A percentile compares a stretch with the other conserved stretches of the same genome.
Evolutionary conservation across 257 asterid species (phyloP).

Genomic region (Leonotis leonurus): DNA sequence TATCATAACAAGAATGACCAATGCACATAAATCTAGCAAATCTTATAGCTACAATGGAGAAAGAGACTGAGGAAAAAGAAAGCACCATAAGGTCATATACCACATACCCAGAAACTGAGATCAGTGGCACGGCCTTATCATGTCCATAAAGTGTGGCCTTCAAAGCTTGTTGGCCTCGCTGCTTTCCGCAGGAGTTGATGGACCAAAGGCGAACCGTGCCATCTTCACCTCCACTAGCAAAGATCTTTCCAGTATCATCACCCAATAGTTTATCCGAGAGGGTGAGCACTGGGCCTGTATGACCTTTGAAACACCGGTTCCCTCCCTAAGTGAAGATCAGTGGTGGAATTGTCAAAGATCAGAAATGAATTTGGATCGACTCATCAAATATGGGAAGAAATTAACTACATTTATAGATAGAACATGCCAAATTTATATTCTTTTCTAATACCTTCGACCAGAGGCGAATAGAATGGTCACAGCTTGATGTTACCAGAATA

Average conservation of each 20-base stretch:
- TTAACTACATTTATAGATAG: not conserved
- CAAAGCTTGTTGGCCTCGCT: slow-evolving; percentile 54
- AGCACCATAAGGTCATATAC: slow-evolving; percentile 9
- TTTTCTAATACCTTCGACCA: slow-evolving; percentile 59
- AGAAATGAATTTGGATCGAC: not conserved
- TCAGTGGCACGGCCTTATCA: slow-evolving; percentile 56
- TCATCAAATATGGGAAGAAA: not conserved
- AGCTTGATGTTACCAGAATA: slow-evolving; percentile 66
- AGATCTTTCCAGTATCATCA: slow-evolving; percentile 36
- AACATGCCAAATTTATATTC: not conserved
- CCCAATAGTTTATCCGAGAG: slow-evolving; percentile 73
- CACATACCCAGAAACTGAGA: slow-evolving; percentile 68
- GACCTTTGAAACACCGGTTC: slow-evolving; percentile 71
- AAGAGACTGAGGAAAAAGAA: not conserved
- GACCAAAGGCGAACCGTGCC: slow-evolving; percentile 87
- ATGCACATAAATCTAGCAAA: not conserved
- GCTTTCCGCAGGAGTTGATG: slow-evolving; percentile 53
- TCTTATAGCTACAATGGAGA: not conserved
- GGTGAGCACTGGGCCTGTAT: slow-evolving; percentile 53
- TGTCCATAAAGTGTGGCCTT: slow-evolving; percentile 81
- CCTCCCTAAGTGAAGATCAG: slow-evolving; percentile 40
- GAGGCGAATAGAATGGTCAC: slow-evolving; percentile 64
- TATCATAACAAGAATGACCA: not conserved
- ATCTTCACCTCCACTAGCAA: slow-evolving; percentile 90
- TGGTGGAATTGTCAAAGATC: not conserved